Base-by-base conservation (phyloP, 345 rosid species). In the Syzygium jambos region DNA sequence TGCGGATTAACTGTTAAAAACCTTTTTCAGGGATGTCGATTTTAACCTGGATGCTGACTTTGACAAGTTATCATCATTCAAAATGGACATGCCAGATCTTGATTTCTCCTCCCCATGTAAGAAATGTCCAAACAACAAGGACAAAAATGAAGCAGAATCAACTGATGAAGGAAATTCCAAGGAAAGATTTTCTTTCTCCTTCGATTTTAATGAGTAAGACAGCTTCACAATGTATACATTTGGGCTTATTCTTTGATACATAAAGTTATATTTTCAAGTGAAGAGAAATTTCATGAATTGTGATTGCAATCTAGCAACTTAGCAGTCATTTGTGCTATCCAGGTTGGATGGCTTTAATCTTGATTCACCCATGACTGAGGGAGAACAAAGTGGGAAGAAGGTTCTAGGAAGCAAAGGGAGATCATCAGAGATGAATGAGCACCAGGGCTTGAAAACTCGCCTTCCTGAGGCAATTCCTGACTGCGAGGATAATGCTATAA, bases 31-130 rank as follows among this genome's bases (percentile, higher is more conserved):
- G 93, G 99, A 98, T 87, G 93, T 95, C 92, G 95, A 93, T 90
- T 98, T 98, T 86, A 92, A 93, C 93, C 89, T 96, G 68, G 97
- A 92, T 87, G 95, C 91, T 88, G 95, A 93, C 88, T 95, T 96
- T 93, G 92, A 88, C 86, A 96, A 98, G 92, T 84, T 95, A 52
- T 88, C 98, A 87, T 94, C 98, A 34, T 93, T 96, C 90, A 94
- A 95, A 91, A 87, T 93, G 88, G 96, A 95, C 90, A 93, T 95
- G 95, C 91, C 95, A 86, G 99, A 95, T 87, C 93, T 98, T 92
- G 96, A 95, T 90, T 95, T 98, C 92, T 91, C 96, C 61, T 86
- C 91, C 89, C 91, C 97, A 83, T 84, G 93, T 68, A 90, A 92
- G 86, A 90, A 91, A 85, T 85, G 90, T 88, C 87, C 94, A 89